These are phyloP conservation scores for Plantago elongata DNA, from an alignment of 257 asterid species.

Conservation along the genomic window DNA sequence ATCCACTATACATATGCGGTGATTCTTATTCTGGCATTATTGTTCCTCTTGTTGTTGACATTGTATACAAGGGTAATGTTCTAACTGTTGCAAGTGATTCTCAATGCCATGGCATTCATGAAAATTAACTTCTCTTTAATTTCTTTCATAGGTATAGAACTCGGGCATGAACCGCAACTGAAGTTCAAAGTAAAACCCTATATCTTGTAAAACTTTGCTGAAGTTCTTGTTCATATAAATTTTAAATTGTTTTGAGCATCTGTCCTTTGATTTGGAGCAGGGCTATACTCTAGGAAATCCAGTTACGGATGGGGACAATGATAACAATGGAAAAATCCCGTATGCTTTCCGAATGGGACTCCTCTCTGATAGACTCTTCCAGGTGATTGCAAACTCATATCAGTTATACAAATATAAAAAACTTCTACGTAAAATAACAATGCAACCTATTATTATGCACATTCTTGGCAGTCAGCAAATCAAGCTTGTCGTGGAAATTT, in stretches of 20 bases:
- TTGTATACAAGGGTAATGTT: constrained; percentile 19
- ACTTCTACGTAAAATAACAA: not conserved
- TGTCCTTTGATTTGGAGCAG: constrained; percentile 14
- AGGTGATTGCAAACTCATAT: constrained; percentile 10
- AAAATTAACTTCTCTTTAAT: not conserved
- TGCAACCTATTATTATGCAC: not conserved
- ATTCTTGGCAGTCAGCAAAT: constrained; percentile 23
- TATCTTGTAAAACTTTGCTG: not conserved
- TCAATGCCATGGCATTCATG: not conserved
- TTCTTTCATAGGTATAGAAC: constrained; percentile 23
- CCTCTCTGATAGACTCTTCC: constrained; percentile 25
- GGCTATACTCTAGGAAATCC: constrained; percentile 37
- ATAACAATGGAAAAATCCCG: constrained; percentile 12
- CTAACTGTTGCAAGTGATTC: not conserved
- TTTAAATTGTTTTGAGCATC: not conserved
- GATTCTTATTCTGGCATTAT: constrained; percentile 28
- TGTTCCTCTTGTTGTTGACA: constrained; percentile 21
- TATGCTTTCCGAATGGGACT: constrained; percentile 40
- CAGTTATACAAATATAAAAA: not conserved
- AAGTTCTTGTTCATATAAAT: not conserved
- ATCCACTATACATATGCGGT: constrained; percentile 30
- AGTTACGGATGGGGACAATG: not conserved
- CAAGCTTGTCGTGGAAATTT: constrained; percentile 24
- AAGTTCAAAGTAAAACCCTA: constrained; percentile 23
- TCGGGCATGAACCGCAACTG: constrained; percentile 21